Percentiles rank a stretch among this genome's conserved stretches.
Evolutionary conservation across 345 rosid genomes (phyloP).

Genomic region (Ceriops zippeliana): DNA sequence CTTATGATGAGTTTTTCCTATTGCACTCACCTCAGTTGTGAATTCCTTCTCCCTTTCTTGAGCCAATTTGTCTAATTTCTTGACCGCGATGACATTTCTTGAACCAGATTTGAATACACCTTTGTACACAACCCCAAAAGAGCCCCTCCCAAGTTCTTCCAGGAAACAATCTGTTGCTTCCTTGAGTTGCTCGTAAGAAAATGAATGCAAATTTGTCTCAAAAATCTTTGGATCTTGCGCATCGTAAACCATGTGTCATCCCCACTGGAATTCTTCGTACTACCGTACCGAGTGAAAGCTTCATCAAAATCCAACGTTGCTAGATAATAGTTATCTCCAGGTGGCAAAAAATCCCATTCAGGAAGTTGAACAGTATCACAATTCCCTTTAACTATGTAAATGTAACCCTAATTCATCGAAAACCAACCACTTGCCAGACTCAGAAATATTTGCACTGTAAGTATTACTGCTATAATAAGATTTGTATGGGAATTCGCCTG

Average conservation of each 20-base stretch:
- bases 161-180: too few species aligned
- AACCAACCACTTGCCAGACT: conserved; percentile 8
- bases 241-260: background rate
- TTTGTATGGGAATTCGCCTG: background rate
- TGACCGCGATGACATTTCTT: too few species aligned
- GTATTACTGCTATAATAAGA: conserved; percentile 18
- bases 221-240: too few species aligned
- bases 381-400: background rate
- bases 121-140: too few species aligned
- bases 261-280: conserved; percentile 3
- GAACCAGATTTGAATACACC: too few species aligned
- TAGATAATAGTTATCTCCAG: conserved; percentile 15
- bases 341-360: background rate
- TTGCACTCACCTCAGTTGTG: too few species aligned
- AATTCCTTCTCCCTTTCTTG: too few species aligned
- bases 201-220: too few species aligned
- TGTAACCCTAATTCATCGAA: conserved; percentile 7
- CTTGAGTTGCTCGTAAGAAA: too few species aligned
- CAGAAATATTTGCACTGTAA: background rate
- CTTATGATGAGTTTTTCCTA: too few species aligned
- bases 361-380: conserved; percentile 16
- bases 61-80: too few species aligned
- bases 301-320: conserved; percentile 29
- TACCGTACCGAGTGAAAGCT: conserved; percentile 22
- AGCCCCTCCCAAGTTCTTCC: too few species aligned